A percentile compares a stretch with the other conserved stretches of the same genome.
Evolutionary conservation across 139 green algal species (phyloP).

Genomic region (Tetradesmus obliquus): DNA sequence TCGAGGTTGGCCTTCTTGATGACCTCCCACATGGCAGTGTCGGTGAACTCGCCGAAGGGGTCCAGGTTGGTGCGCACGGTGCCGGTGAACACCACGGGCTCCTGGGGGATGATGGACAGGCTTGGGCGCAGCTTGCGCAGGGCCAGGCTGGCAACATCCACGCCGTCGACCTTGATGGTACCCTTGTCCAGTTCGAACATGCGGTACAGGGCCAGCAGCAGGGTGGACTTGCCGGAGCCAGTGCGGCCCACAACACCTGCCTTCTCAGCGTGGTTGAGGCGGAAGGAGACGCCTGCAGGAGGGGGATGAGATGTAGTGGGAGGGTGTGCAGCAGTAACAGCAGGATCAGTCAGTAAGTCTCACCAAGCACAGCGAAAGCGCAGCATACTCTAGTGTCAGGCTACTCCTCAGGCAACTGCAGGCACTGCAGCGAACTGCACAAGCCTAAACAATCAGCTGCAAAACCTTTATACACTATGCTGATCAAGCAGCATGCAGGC

Average conservation of each 20-base stretch:
- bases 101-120: constrained; percentile 79
- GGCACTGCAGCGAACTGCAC: background rate
- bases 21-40: constrained; percentile 46
- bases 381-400: background rate
- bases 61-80: constrained; percentile 87
- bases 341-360: background rate
- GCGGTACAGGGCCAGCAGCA: constrained; percentile 83
- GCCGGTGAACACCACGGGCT: constrained; percentile 85
- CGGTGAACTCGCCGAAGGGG: constrained; percentile 70
- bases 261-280: constrained; percentile 53
- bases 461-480: background rate
- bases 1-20: constrained; percentile 62
- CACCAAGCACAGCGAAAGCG: background rate
- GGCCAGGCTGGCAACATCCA: constrained; percentile 69
- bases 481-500: background rate
- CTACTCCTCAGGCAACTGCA: background rate
- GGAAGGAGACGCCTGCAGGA: background rate
- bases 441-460: background rate
- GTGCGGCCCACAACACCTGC: constrained; percentile 80
- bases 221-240: constrained; percentile 78
- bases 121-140: constrained; percentile 64
- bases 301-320: background rate
- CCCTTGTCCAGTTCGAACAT: constrained; percentile 75
- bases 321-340: background rate
- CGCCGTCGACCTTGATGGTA: constrained; percentile 70